Conservation (phyloP, 2,329 filamentous ascomycete genomes). For the Monilinia fructicola region DNA sequence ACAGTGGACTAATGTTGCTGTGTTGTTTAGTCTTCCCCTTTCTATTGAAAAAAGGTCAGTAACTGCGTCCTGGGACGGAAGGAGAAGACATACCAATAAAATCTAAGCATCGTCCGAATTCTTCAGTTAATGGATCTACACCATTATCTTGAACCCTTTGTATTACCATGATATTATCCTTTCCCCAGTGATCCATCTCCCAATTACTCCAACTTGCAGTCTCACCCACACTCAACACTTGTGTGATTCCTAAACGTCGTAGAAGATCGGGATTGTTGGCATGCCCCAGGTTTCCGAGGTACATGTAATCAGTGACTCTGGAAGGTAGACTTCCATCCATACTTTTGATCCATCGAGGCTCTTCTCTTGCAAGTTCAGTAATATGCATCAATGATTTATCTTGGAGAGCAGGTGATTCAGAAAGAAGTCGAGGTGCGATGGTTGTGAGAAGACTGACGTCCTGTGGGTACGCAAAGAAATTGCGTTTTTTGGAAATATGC, state of each 20-base stretch:
- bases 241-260: conserved; percentile 74
- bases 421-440: conserved; percentile 73
- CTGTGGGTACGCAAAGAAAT: conserved; percentile 94
- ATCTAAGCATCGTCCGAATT: conserved; percentile 81
- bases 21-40: conserved; percentile 71
- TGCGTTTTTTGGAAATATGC: conserved; percentile 76
- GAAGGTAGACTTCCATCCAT: conserved; percentile 92
- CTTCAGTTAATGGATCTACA: conserved; percentile 83
- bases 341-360: conserved; percentile 77
- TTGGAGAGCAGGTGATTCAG: conserved; percentile 60
- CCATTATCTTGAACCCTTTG: conserved; percentile 94
- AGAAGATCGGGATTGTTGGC: conserved; percentile 91
- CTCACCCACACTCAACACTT: conserved; percentile 91
- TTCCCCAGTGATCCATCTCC: conserved; percentile 69
- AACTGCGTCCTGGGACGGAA: conserved; percentile 15
- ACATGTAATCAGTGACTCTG: conserved; percentile 89
- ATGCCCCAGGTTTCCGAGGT: conserved; percentile 88
- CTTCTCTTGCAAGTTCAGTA: conserved; percentile 52
- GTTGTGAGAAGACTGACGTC: conserved; percentile 80
- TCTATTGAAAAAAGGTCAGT: conserved; percentile 52
- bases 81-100: conserved; percentile 75
- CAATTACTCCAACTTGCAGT: conserved; percentile 76
- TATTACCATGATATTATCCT: conserved; percentile 76
- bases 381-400: conserved; percentile 55
- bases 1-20: conserved; percentile 91